Evolutionary conservation across 108 stramenopile species (phyloP).

Genomic region (Cyclotella baltica): DNA sequence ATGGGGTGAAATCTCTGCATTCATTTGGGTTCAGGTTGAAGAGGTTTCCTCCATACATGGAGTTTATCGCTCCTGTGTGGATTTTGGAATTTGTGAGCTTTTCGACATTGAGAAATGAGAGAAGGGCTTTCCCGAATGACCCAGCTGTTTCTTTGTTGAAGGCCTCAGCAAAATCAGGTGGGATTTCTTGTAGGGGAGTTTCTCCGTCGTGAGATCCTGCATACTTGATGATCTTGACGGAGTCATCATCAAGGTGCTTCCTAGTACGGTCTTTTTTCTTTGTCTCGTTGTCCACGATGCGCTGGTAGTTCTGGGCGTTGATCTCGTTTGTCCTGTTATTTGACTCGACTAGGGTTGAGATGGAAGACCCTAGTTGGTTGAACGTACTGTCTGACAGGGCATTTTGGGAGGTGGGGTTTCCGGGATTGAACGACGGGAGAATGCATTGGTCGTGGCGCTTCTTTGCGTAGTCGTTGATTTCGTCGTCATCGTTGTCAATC

Average conservation of each 20-base stretch:
- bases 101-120: neutral
- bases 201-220: neutral
- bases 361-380: neutral
- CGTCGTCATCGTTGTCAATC: neutral
- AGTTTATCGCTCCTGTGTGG: neutral
- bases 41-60: neutral
- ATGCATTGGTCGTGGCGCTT: neutral
- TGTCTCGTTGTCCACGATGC: neutral
- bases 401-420: neutral
- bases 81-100: neutral
- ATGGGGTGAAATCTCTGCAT: neutral
- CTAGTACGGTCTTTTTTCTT: constrained; percentile 7
- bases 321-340: neutral
- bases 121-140: neutral
- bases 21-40: neutral
- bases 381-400: neutral
- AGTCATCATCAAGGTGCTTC: constrained; percentile 5
- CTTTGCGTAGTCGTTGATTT: neutral
- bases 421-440: neutral
- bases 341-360: neutral
- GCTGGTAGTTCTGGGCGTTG: neutral
- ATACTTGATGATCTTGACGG: neutral
- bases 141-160: constrained; percentile 1
- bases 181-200: neutral
- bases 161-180: neutral